A percentile compares a stretch with the other conserved stretches of the same genome.
phyloP scores from a whole-genome alignment of 306 rosid species.

The Albizia julibrissin region DNA sequence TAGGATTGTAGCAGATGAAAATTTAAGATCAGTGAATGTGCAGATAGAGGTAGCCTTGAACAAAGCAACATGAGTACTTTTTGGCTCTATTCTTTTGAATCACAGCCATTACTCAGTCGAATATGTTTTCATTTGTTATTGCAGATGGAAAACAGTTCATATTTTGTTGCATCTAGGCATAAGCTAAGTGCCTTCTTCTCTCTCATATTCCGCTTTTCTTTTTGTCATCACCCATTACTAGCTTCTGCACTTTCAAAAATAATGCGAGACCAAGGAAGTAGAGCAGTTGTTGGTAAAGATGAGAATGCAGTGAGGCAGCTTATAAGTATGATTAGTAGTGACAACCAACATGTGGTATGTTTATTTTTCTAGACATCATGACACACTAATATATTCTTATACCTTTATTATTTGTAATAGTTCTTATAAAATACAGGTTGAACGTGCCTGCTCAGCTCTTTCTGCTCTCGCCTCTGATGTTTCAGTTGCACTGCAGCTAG shows the following conservation, averaged over 20 bases:
- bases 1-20: conserved; percentile 91
- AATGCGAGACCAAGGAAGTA: conserved; percentile 88
- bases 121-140: conserved; percentile 40
- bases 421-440: conserved; percentile 67
- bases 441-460: conserved; percentile 94
- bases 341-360: conserved; percentile 90
- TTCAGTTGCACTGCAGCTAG: conserved; percentile 84
- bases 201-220: conserved; percentile 97
- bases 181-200: conserved; percentile 94
- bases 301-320: conserved; percentile 98
- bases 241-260: conserved; percentile 96
- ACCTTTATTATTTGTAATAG: conserved; percentile 28
- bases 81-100: conserved; percentile 20
- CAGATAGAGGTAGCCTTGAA: conserved; percentile 78
- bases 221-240: conserved; percentile 94
- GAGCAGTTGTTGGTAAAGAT: conserved; percentile 86
- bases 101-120: conserved; percentile 28
- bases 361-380: conserved; percentile 24
- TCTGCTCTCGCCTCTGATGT: conserved; percentile 87
- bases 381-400: conserved; percentile 24
- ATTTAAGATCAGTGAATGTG: conserved; percentile 89
- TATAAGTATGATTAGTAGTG: conserved; percentile 97
- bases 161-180: conserved; percentile 88
- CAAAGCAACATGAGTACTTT: conserved; percentile 18
- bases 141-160: conserved; percentile 94